These are phyloP conservation scores for Fusarium concolor DNA, from an alignment of 2,329 filamentous ascomycete species.

Conservation along the genomic window DNA sequence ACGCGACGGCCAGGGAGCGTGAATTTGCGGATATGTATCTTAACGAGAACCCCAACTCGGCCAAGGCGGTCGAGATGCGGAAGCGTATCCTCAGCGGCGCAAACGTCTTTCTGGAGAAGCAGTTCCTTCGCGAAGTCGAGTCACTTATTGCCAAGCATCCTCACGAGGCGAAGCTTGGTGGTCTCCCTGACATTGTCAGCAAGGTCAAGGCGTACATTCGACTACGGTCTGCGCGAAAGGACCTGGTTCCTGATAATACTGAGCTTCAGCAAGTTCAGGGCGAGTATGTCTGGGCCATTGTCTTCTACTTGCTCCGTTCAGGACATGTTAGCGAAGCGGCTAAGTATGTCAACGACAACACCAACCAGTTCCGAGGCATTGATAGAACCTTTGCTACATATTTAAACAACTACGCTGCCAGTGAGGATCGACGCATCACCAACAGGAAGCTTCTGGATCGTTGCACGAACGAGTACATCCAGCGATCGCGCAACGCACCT, in stretches of 20 bases:
- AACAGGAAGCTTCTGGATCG: conserved; percentile 84
- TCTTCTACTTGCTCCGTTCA: conserved; percentile 90
- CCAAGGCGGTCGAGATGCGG: conserved; percentile 73
- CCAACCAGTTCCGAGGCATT: conserved; percentile 85
- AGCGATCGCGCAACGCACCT: conserved; percentile 84
- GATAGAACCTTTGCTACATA: conserved; percentile 92
- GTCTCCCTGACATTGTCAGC: conserved; percentile 86
- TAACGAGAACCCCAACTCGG: conserved; percentile 76
- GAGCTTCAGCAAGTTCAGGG: conserved; percentile 83
- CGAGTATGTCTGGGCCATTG: conserved; percentile 92
- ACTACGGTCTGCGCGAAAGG: conserved; percentile 81
- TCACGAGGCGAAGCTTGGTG: conserved; percentile 88
- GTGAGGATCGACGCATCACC: conserved; percentile 77
- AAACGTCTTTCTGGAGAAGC: conserved; percentile 80
- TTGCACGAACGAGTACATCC: conserved; percentile 90
- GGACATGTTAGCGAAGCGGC: conserved; percentile 87
- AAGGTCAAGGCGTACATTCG: conserved; percentile 94
- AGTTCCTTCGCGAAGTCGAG: conserved; percentile 84
- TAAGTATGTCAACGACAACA: conserved; percentile 84
- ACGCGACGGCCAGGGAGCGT: conserved; percentile 77
- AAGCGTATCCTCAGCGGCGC: conserved; percentile 85
- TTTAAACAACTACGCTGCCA: conserved; percentile 84
- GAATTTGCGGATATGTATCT: conserved; percentile 82
- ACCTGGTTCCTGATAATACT: conserved; percentile 83
- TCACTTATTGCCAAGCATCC: conserved; percentile 83